A percentile compares a stretch with the other conserved stretches of the same genome.
phyloP scores from a whole-genome alignment of 2,329 filamentous ascomycete genomes.

The Curvularia spicifera region DNA sequence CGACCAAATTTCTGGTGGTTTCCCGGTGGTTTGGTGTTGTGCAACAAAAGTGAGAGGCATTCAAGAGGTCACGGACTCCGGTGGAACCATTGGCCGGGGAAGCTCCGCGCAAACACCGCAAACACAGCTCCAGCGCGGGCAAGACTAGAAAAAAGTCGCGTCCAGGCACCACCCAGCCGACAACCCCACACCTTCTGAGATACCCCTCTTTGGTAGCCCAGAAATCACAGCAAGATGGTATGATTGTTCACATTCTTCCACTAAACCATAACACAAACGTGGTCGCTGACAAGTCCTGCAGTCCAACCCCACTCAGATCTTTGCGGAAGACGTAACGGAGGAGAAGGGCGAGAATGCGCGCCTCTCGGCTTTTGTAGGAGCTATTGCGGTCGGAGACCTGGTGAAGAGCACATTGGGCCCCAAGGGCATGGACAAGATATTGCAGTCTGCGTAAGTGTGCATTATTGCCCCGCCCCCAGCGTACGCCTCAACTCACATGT shows the following conservation, averaged over 20 bases:
- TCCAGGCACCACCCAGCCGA: conserved; percentile 36
- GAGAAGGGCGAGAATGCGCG: conserved; percentile 99
- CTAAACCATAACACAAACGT: not conserved
- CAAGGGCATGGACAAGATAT: conserved; percentile 99
- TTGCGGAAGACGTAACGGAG: conserved; percentile 93
- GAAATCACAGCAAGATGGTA: conserved; percentile 41
- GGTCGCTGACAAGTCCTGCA: conserved; percentile 28
- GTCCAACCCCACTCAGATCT: conserved; percentile 91
- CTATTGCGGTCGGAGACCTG: conserved; percentile 95
- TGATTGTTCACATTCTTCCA: conserved; percentile 7
- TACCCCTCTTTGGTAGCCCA: conserved; percentile 40
- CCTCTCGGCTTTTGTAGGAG: conserved; percentile 96
- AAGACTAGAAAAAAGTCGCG: conserved; percentile 46
- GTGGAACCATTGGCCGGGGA: conserved; percentile 26
- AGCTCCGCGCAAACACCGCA: conserved; percentile 33
- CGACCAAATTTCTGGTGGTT: not conserved
- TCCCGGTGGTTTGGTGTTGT: not conserved
- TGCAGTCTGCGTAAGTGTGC: conserved; percentile 83
- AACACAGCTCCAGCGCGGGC: conserved; percentile 37
- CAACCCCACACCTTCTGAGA: conserved; percentile 39
- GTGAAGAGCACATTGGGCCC: conserved; percentile 97
- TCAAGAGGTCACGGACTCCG: conserved; percentile 24
- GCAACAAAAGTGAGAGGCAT: conserved; percentile 28
- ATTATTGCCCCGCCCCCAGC: conserved; percentile 4
- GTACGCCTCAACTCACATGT: conserved; percentile 30